phyloP scores from a whole-genome alignment of 2,329 filamentous ascomycete genomes.

The Beauveria brongniartii region DNA sequence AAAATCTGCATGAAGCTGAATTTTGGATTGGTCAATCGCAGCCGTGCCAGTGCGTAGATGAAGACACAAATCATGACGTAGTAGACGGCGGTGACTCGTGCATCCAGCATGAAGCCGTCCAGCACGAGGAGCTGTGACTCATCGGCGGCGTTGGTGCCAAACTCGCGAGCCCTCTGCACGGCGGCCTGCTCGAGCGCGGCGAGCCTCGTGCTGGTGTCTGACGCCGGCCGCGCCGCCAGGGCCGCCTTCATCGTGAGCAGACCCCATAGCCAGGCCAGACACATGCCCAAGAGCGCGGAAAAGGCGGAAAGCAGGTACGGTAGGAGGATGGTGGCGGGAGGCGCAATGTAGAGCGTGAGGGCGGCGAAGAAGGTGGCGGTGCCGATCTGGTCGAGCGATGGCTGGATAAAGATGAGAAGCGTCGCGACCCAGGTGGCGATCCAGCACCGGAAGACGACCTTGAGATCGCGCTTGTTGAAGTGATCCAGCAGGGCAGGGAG shows the following conservation, averaged over 20 bases:
- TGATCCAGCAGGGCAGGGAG: slow-evolving; percentile 30
- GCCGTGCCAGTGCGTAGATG: slow-evolving; percentile 34
- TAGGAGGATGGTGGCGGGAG: slow-evolving; percentile 36
- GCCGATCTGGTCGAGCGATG: slow-evolving; percentile 31
- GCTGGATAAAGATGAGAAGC: slow-evolving; percentile 37
- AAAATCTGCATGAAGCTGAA: slow-evolving; percentile 36
- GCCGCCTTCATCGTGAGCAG: slow-evolving; percentile 41
- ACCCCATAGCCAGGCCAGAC: slow-evolving; percentile 41
- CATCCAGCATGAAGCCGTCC: slow-evolving; percentile 38
- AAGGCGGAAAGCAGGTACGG: slow-evolving; percentile 34
- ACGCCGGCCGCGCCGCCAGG: slow-evolving; percentile 30
- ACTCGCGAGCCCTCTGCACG: slow-evolving; percentile 22
- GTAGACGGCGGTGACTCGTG: slow-evolving; percentile 32
- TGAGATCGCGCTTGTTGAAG: slow-evolving; percentile 38
- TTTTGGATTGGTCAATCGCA: slow-evolving; percentile 38
- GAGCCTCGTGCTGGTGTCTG: slow-evolving; percentile 27
- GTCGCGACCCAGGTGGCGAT: slow-evolving; percentile 36
- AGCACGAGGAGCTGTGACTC: slow-evolving; percentile 30
- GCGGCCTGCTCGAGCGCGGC: slow-evolving; percentile 28
- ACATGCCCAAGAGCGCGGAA: slow-evolving; percentile 37
- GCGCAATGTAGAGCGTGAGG: slow-evolving; percentile 34
- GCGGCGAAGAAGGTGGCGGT: slow-evolving; percentile 36
- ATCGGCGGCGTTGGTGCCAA: slow-evolving; percentile 15
- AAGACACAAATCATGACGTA: slow-evolving; percentile 32
- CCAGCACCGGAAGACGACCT: slow-evolving; percentile 37